phyloP scores from a whole-genome alignment of 2,329 filamentous ascomycete species.

The Alternaria burnsii region DNA sequence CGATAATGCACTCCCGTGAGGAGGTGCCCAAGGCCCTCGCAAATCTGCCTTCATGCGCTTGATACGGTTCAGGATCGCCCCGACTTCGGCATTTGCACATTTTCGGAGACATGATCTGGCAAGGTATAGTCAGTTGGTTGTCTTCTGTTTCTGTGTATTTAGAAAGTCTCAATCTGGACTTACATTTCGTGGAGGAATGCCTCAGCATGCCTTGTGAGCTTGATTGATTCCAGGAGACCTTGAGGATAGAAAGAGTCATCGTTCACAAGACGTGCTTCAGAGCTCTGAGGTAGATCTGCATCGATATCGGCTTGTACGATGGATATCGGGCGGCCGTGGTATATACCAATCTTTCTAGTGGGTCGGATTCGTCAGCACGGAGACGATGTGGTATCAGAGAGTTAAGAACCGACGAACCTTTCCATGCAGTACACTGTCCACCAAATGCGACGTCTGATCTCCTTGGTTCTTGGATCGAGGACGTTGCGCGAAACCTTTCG shows the following conservation, averaged over 20 bases:
- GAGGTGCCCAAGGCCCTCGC: constrained; percentile 9
- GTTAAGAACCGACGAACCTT: constrained; percentile 12
- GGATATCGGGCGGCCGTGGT: constrained; percentile 23
- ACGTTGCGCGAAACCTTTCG: constrained; percentile 44
- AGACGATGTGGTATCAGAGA: background rate
- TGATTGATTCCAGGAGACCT: constrained; percentile 14
- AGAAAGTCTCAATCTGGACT: background rate
- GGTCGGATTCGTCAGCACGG: background rate
- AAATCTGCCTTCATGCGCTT: constrained; percentile 13
- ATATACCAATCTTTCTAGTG: constrained; percentile 21
- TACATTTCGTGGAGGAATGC: constrained; percentile 20
- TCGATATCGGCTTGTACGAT: constrained; percentile 22
- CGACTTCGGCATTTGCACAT: constrained; percentile 13
- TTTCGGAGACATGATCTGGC: constrained; percentile 14
- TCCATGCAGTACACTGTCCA: constrained; percentile 26
- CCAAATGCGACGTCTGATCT: constrained; percentile 24
- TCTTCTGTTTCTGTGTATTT: background rate
- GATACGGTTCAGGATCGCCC: constrained; percentile 10
- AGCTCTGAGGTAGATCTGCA: constrained; percentile 13
- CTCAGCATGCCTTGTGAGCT: constrained; percentile 16
- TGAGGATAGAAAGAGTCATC: constrained; percentile 6
- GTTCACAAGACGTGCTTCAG: background rate
- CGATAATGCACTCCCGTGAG: background rate
- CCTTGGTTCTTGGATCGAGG: constrained; percentile 13
- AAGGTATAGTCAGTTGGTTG: background rate